Conservation (phyloP, 2,329 filamentous ascomycete species). For the Venturia effusa region DNA sequence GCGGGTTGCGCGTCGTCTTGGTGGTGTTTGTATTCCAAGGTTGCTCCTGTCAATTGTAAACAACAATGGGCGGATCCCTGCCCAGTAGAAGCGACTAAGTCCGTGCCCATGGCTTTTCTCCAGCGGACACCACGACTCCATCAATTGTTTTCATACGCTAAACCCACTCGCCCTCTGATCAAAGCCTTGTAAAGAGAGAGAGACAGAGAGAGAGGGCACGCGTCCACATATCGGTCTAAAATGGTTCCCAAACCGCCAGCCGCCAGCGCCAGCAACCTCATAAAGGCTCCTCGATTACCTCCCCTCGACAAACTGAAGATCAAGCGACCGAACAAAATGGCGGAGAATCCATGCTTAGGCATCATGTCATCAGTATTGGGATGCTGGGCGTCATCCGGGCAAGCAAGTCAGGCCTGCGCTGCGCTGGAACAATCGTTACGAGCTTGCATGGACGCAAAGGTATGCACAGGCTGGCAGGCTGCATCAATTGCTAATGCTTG, state of each 20-base stretch:
- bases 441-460: conserved; percentile 70
- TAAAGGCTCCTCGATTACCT: conserved; percentile 39
- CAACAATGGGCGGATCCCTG: background rate
- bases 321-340: conserved; percentile 50
- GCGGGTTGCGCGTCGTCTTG: background rate
- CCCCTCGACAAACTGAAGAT: conserved; percentile 54
- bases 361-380: conserved; percentile 62
- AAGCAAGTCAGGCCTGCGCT: conserved; percentile 50
- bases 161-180: background rate
- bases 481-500: conserved; percentile 5
- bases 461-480: conserved; percentile 31
- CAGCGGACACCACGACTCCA: background rate
- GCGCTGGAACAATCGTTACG: conserved; percentile 50
- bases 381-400: conserved; percentile 74
- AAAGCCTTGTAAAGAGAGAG: background rate
- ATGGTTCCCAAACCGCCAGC: conserved; percentile 13
- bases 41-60: background rate
- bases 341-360: conserved; percentile 53
- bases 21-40: background rate
- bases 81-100: background rate
- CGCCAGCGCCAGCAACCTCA: background rate
- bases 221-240: background rate
- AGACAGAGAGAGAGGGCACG: background rate
- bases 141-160: background rate
- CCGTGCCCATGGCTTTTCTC: background rate